Conservation (phyloP, 805 yeast species). For the Cephaloascus albidus region DNA sequence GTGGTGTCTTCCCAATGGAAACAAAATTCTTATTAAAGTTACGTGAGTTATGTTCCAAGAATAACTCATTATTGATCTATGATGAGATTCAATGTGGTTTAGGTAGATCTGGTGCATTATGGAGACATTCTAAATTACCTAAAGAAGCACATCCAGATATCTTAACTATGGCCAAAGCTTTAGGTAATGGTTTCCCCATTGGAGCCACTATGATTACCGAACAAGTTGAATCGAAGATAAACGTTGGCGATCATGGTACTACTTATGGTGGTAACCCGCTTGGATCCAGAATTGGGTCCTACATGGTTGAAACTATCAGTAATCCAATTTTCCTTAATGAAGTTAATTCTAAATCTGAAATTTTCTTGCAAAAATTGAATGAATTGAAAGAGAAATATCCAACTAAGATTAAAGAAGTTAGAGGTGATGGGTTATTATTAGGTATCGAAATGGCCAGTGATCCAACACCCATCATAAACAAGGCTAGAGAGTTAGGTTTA, state of each 20-base stretch:
- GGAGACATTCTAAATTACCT: conserved; percentile 84
- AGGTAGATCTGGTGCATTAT: conserved; percentile 83
- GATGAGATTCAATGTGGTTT: conserved; percentile 98
- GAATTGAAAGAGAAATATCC: conserved; percentile 48
- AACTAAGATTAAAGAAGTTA: conserved; percentile 52
- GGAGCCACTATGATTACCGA: conserved; percentile 89
- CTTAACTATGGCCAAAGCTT: conserved; percentile 87
- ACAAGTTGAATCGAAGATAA: conserved; percentile 58
- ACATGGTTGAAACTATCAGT: conserved; percentile 64
- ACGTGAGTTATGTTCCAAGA: conserved; percentile 55
- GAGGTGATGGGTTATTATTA: conserved; percentile 83
- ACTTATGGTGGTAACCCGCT: conserved; percentile 97
- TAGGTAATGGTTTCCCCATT: conserved; percentile 95
- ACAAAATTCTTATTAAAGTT: conserved; percentile 56
- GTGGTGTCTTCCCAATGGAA: conserved; percentile 73
- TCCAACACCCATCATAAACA: conserved; percentile 53
- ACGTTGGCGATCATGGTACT: conserved; percentile 96
- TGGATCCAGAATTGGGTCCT: conserved; percentile 72
- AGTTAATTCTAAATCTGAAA: conserved; percentile 53
- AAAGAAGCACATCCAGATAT: conserved; percentile 89
- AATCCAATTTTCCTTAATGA: conserved; percentile 46
- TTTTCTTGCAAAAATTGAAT: conserved; percentile 41
- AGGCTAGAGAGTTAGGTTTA: conserved; percentile 73
- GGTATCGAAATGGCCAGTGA: conserved; percentile 72
- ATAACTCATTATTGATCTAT: conserved; percentile 71